These are phyloP conservation scores for Berberis thunbergii DNA, from an alignment of 164 flowering plant species.

Conservation along the genomic window DNA sequence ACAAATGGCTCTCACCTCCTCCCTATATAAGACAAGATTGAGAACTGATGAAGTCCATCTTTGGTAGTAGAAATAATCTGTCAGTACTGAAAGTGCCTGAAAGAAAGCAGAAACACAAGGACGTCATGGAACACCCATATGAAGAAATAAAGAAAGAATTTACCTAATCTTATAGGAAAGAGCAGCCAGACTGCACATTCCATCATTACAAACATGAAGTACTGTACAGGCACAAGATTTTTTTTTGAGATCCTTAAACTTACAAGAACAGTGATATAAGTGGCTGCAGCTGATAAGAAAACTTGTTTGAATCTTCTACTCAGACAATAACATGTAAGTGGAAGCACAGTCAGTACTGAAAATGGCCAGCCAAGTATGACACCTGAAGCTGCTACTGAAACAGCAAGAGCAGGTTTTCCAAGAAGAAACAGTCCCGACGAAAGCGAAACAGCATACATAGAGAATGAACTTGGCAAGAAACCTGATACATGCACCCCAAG, in stretches of 20 bases:
- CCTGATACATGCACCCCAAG: slow-evolving; percentile 34
- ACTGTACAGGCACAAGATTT: background rate
- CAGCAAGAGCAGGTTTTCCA: slow-evolving; percentile 67
- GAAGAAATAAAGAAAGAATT: too few species aligned
- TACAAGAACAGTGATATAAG: slow-evolving; percentile 65
- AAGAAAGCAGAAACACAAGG: slow-evolving; percentile 7
- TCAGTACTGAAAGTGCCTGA: slow-evolving; percentile 65
- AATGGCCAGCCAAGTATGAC: slow-evolving; percentile 98
- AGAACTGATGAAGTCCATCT: slow-evolving; percentile 89
- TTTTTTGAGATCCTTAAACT: slow-evolving; percentile 18
- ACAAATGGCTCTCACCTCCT: slow-evolving; percentile 97
- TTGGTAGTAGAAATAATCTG: slow-evolving; percentile 61
- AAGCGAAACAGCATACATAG: slow-evolving; percentile 91
- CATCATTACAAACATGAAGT: too few species aligned
- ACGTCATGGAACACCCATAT: background rate
- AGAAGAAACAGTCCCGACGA: slow-evolving; percentile 81
- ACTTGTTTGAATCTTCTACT: slow-evolving; percentile 49
- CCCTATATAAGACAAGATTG: slow-evolving; percentile 80
- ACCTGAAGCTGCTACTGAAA: slow-evolving; percentile 72
- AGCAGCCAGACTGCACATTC: too few species aligned
- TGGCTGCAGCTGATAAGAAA: slow-evolving; percentile 59
- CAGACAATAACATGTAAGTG: slow-evolving; percentile 61
- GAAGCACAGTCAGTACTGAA: slow-evolving; percentile 77
- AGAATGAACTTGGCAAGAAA: slow-evolving; percentile 95
- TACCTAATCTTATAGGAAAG: too few species aligned